Evolutionary conservation across 2,329 filamentous ascomycete genomes (phyloP), one percentile per base, ranked within the genome.

Genomic region (Colletotrichum spinosum): DNA sequence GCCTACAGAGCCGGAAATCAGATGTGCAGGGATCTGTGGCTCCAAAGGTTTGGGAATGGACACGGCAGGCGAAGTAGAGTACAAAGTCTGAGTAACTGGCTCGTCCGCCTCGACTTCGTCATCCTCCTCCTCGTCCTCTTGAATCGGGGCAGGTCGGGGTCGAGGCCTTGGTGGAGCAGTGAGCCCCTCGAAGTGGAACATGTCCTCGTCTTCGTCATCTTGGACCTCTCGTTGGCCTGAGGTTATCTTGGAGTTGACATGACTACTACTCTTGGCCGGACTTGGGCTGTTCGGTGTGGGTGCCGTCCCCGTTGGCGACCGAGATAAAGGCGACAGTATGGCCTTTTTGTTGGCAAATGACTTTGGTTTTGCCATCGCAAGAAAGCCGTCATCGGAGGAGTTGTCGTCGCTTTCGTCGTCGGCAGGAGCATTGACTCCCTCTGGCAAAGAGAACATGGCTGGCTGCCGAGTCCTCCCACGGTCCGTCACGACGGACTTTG

Each of bases 171-270:
- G 72, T 12, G 73, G 69, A n/a, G 74, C 72, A 49, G 71, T 75
- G 9, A 76, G 69, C 2, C 76, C 75, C 55, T 85, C 83, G 59
- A 84, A 85, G 6, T 80, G 73, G 67, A 85, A 85, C 68, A 84
- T 70, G 8, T 79, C 80, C 37, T 81, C 79, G 4, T 80, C 60
- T 58, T 50, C 51, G 15, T 61, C 58, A 0, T 59, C 55, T 4
- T 53, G 46, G 56, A 67, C 37, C 70, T 59, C 60, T 15, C 17
- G 17, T 41, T 38, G 37, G 38, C 33, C 33, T 39, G 39, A 33
- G 13, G 33, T 6, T 10, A 39, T 13, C 49, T 51, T 54, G 11
- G 6, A 13, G 15, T 48, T 46, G 15, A 33, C 42, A n/a, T 11
- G 46, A n/a, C 52, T 37, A 35, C 17, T 46, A 8, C 45, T 25